Conservation (phyloP, 345 rosid species). For the Aegle marmelos region DNA sequence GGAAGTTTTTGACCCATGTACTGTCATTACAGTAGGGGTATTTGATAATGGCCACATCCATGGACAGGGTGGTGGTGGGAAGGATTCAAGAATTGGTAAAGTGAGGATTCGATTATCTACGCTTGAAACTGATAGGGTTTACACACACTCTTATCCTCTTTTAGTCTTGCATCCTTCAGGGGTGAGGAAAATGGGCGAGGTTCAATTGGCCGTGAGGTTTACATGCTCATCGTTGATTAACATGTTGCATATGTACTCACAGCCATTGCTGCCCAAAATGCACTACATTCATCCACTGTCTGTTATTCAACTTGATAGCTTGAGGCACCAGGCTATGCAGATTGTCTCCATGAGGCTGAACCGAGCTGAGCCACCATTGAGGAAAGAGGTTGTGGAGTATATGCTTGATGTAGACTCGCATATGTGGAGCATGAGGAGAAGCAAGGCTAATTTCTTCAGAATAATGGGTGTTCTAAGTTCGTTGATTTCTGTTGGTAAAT, state of each 20-base stretch:
- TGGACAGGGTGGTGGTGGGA: conserved; percentile 51
- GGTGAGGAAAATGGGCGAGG: conserved; percentile 88
- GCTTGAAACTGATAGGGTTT: conserved; percentile 84
- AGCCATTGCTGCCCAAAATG: conserved; percentile 89
- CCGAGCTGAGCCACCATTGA: conserved; percentile 92
- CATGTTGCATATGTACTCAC: conserved; percentile 88
- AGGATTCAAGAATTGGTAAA: conserved; percentile 82
- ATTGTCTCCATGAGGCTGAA: conserved; percentile 80
- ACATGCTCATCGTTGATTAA: conserved; percentile 69
- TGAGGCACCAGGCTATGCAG: conserved; percentile 93
- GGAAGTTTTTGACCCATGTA: conserved; percentile 96
- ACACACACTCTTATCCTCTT: conserved; percentile 91
- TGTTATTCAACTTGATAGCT: conserved; percentile 80
- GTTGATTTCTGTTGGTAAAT: conserved; percentile 69
- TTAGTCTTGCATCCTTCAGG: conserved; percentile 83
- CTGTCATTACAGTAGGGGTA: conserved; percentile 91
- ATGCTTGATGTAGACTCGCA: conserved; percentile 99
- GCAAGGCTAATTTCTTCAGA: conserved; percentile 88
- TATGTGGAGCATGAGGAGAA: conserved; percentile 99
- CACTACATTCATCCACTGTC: conserved; percentile 90
- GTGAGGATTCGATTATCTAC: conserved; percentile 92
- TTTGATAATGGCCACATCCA: conserved; percentile 81
- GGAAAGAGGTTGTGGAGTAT: conserved; percentile 91
- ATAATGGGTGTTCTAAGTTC: conserved; percentile 74
- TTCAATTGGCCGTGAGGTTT: conserved; percentile 88